Evolutionary conservation across 106 monocot genomes (phyloP), one percentile per base, ranked within the genome.

Genomic region (Alisma plantagoaquatica): DNA sequence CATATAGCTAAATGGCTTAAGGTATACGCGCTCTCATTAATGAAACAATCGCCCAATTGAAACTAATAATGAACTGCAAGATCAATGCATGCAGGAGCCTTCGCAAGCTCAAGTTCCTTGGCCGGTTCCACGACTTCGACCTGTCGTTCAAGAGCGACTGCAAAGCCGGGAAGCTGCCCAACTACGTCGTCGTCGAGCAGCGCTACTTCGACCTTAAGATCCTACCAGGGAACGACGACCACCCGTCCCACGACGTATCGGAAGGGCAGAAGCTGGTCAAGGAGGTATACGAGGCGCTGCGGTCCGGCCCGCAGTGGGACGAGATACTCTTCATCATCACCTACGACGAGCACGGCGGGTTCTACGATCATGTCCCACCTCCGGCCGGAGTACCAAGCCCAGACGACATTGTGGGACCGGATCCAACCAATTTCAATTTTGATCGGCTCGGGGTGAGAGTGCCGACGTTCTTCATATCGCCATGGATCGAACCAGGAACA

Each of bases 151-250:
- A 79, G 74, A 53, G 52, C 7, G 74, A 92, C 63, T 92, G 92
- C 71, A 69, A 63, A 54, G 70, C 82, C 33, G 93, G 93, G 17
- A 94, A 87, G 73, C 80, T 94, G 0, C 87, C 93, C 1, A 94
- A 88, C 80, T 94, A 94, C 61, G 80, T 77, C 23, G 93, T 94
- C 9, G 51, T 94, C 15, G 90, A 91, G 72, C 90, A 80, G 1
- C 64, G 75, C 57, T 88, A 91, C 60, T 88, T 82, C 29, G 73
- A 79, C 26, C 18, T 76, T 20, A 11, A 54, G 1, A 73, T 59
- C 0, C 18, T 43, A 7, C 53, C 53, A 2, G 90, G 80, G 6
- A 67, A 90, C 21, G 89, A 90, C 27, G 89, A 90, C 43, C 89
- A 90, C 57, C 89, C 89, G 1, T 55, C 80, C 1, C 90, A 84